Percentiles rank a stretch among this genome's conserved stretches.
phyloP scores from a whole-genome alignment of 2,329 filamentous ascomycete species.

The Epichloe scottii region DNA sequence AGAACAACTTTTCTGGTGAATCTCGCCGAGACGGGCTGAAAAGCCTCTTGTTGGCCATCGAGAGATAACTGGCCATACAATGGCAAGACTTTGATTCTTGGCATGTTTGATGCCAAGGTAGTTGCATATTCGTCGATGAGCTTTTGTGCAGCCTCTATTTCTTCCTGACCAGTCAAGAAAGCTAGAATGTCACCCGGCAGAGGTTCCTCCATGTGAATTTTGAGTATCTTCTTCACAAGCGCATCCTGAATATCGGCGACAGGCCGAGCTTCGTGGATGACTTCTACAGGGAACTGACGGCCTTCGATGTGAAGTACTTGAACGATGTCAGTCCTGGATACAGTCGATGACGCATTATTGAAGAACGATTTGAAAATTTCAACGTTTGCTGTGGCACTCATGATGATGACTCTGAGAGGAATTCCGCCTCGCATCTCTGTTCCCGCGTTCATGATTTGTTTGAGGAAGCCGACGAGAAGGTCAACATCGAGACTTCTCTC shows the following conservation, averaged over 20 bases:
- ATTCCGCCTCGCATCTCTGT: constrained; percentile 55
- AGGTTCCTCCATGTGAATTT: constrained; percentile 76
- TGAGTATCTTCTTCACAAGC: constrained; percentile 69
- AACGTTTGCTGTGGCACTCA: constrained; percentile 93
- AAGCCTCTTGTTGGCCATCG: constrained; percentile 74
- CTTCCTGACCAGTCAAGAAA: constrained; percentile 86
- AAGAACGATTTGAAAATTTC: constrained; percentile 71
- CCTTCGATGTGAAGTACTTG: constrained; percentile 61
- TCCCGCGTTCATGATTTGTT: constrained; percentile 55
- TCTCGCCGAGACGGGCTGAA: constrained; percentile 58
- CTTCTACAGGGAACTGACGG: constrained; percentile 73
- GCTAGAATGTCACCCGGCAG: constrained; percentile 90
- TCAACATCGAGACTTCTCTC: constrained; percentile 93
- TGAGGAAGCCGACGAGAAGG: constrained; percentile 76
- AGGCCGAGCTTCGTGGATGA: constrained; percentile 59
- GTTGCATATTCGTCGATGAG: constrained; percentile 69
- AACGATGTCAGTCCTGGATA: constrained; percentile 11
- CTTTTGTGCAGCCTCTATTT: constrained; percentile 71
- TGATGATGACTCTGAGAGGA: constrained; percentile 79
- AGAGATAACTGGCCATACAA: constrained; percentile 86
- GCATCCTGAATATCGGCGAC: constrained; percentile 73
- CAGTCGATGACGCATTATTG: constrained; percentile 18
- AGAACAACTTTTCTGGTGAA: constrained; percentile 80
- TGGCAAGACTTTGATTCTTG: constrained; percentile 60
- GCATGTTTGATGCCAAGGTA: constrained; percentile 61